Conservation (phyloP, 495 filamentous ascomycete genomes). For the Neurospora cerealis region DNA sequence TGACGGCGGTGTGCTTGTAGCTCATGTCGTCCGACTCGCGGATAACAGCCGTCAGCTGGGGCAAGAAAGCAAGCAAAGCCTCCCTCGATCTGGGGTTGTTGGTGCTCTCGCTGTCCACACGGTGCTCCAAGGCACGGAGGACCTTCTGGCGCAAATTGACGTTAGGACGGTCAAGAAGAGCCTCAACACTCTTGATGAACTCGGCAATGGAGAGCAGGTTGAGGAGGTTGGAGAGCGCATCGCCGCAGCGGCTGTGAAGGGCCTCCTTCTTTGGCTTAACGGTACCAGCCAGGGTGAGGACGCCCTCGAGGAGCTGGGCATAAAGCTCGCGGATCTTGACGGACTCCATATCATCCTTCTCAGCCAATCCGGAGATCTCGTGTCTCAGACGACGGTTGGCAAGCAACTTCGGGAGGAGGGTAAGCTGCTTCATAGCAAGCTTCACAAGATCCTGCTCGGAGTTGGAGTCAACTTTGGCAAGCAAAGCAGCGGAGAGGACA, state of each 20-base stretch:
- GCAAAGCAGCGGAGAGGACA: slow-evolving; percentile 53
- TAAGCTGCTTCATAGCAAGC: slow-evolving; percentile 52
- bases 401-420: slow-evolving; percentile 45
- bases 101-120: slow-evolving; percentile 58
- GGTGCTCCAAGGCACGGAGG: slow-evolving; percentile 64
- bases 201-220: slow-evolving; percentile 71
- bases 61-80: slow-evolving; percentile 67
- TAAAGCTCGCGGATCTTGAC: slow-evolving; percentile 56
- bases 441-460: slow-evolving; percentile 46
- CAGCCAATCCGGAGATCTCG: slow-evolving; percentile 39
- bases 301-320: slow-evolving; percentile 57
- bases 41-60: slow-evolving; percentile 63
- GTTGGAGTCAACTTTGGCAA: slow-evolving; percentile 51
- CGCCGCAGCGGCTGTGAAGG: slow-evolving; percentile 53
- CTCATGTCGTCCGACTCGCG: slow-evolving; percentile 56
- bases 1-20: slow-evolving; percentile 71
- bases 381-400: slow-evolving; percentile 36
- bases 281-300: slow-evolving; percentile 50
- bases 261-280: slow-evolving; percentile 46
- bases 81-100: slow-evolving; percentile 54
- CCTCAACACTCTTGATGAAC: slow-evolving; percentile 75
- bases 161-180: slow-evolving; percentile 61
- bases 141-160: slow-evolving; percentile 67
- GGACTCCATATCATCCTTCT: slow-evolving; percentile 47
- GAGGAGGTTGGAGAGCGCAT: slow-evolving; percentile 63